Percentiles rank a stretch among this genome's conserved stretches.
Conservation (phyloP, 305 asterid species). For the Striga hermonthica region DNA sequence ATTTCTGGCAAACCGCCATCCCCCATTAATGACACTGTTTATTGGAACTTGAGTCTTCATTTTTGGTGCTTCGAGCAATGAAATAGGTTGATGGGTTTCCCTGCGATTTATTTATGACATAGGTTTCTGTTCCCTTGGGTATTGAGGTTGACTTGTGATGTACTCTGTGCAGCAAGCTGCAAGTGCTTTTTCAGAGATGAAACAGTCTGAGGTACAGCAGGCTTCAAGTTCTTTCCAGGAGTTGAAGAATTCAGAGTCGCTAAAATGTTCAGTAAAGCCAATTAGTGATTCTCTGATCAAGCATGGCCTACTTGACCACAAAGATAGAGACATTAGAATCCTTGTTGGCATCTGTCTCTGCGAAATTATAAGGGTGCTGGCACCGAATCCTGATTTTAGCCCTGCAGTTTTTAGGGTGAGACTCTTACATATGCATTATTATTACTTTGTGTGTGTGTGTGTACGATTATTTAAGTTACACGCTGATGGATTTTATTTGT, state of each 20-base stretch:
- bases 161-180: constrained; percentile 58
- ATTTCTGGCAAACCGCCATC: too few relatives aligned
- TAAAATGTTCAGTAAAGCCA: constrained; percentile 43
- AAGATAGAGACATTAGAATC: constrained; percentile 68
- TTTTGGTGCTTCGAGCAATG: background rate
- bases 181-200: constrained; percentile 49
- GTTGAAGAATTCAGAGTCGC: constrained; percentile 52
- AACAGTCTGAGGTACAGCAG: constrained; percentile 65
- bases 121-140: background rate
- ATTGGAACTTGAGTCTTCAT: background rate
- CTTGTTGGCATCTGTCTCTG: constrained; percentile 68
- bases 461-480: constrained; percentile 18
- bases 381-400: constrained; percentile 66
- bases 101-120: background rate
- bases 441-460: background rate
- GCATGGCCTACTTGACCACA: constrained; percentile 59
- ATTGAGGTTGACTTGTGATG: constrained; percentile 17
- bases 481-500: constrained; percentile 14
- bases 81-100: background rate
- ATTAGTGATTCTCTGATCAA: constrained; percentile 55
- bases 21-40: too few relatives aligned
- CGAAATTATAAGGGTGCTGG: constrained; percentile 63
- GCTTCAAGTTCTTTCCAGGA: constrained; percentile 52
- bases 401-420: constrained; percentile 58
- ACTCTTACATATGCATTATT: background rate